These are phyloP conservation scores for Cladophialophora exuberans DNA, from an alignment of 2,329 filamentous ascomycete genomes.

Conservation along the genomic window DNA sequence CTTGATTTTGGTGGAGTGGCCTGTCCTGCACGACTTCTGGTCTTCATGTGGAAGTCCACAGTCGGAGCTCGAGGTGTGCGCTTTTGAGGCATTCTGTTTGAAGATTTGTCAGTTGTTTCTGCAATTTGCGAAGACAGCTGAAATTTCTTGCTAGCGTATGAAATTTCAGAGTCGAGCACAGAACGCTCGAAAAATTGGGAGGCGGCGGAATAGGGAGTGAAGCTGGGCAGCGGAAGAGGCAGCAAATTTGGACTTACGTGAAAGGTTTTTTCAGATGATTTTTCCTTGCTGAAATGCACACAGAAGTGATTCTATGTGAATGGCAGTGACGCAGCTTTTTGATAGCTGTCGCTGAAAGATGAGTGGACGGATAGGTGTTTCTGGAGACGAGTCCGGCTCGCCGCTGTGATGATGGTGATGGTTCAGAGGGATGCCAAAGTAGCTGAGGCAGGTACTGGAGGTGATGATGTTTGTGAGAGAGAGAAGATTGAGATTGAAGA, in stretches of 20 bases:
- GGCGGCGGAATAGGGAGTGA: neutral
- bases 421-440: conserved; percentile 3
- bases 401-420: neutral
- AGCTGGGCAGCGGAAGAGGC: too few species aligned
- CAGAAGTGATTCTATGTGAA: neutral
- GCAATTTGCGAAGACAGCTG: neutral
- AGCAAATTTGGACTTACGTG: neutral
- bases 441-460: conserved; percentile 8
- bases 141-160: neutral
- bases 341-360: conserved; percentile 6
- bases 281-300: neutral
- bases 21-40: conserved; percentile 14
- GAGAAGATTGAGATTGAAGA: conserved; percentile 12
- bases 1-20: neutral
- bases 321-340: neutral
- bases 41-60: conserved; percentile 25
- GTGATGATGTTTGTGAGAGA: conserved; percentile 2
- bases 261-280: neutral
- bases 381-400: neutral
- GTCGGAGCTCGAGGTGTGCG: conserved; percentile 7
- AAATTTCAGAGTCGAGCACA: too few species aligned
- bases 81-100: conserved; percentile 19
- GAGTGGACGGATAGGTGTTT: neutral
- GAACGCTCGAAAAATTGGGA: neutral
- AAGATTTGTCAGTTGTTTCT: neutral